Evolutionary conservation across 1,139 yeast genomes (phyloP).

Genomic region (Pichia sp.): DNA sequence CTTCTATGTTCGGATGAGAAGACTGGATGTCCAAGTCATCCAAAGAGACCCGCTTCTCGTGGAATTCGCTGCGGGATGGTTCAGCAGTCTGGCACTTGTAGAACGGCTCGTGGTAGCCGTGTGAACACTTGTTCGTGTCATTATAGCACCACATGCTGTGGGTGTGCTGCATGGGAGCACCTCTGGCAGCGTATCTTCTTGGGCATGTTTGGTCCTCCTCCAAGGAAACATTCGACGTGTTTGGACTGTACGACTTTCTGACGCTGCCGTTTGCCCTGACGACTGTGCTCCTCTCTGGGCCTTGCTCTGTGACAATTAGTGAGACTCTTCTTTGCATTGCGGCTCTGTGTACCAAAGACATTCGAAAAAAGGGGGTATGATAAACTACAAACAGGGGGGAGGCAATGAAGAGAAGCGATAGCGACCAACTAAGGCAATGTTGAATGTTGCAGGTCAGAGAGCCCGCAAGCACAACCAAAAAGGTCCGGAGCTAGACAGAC

Average conservation of each 20-base stretch:
- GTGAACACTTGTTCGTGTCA: neutral
- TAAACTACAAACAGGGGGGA: neutral
- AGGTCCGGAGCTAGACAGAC: too few relatives aligned
- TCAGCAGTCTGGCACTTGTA: too few relatives aligned
- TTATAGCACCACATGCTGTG: neutral
- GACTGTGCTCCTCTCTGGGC: neutral
- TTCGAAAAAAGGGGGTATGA: neutral
- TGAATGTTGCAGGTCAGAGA: too few relatives aligned
- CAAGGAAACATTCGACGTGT: neutral
- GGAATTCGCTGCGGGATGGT: neutral
- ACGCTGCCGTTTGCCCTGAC: neutral
- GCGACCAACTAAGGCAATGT: neutral
- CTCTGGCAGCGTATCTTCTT: neutral
- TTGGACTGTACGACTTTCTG: too few relatives aligned
- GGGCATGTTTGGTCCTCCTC: neutral
- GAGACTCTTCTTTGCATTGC: conserved; percentile 15
- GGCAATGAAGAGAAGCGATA: neutral
- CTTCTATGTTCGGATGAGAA: neutral
- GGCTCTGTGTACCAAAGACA: neutral
- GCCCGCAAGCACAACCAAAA: too few relatives aligned
- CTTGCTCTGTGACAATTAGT: conserved; percentile 13
- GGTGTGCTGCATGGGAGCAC: neutral
- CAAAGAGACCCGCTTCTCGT: neutral
- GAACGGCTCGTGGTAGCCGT: neutral
- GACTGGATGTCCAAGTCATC: conserved; percentile 7